phyloP scores from a whole-genome alignment of 2,329 filamentous ascomycete genomes.

The Dothiorella sarmentorum region DNA sequence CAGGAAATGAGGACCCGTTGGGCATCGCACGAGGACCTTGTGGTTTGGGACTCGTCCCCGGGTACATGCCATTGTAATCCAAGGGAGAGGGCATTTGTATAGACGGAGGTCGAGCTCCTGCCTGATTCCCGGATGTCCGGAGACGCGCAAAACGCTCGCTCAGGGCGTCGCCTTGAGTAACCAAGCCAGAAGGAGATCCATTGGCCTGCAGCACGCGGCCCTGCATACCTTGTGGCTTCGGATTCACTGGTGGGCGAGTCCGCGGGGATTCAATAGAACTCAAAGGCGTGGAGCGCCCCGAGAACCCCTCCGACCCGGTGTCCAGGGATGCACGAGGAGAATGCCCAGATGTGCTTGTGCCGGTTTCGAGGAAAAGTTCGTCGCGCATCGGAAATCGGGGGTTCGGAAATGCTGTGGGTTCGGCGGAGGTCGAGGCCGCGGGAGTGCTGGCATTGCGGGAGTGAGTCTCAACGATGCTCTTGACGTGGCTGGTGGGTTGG shows the following conservation, averaged over 20 bases:
- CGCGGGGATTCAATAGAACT: constrained; percentile 25
- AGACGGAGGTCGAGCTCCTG: constrained; percentile 22
- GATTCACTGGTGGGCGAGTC: constrained; percentile 45
- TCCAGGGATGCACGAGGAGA: constrained; percentile 20
- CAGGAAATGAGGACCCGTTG: constrained; percentile 27
- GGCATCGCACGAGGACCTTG: constrained; percentile 42
- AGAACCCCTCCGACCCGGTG: constrained; percentile 25
- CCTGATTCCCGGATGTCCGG: background rate
- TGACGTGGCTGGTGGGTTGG: constrained; percentile 20
- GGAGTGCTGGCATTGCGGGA: constrained; percentile 1
- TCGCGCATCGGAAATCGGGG: constrained; percentile 19
- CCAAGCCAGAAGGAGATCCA: background rate
- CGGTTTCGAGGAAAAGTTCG: constrained; percentile 20
- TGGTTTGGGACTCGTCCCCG: constrained; percentile 20
- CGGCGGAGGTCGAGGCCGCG: background rate
- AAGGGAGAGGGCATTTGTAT: constrained; percentile 42
- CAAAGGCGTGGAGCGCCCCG: constrained; percentile 25
- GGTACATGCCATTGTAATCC: constrained; percentile 28
- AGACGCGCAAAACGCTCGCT: constrained; percentile 39
- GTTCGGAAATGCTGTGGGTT: background rate
- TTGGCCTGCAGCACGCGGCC: background rate
- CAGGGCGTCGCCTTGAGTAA: constrained; percentile 27
- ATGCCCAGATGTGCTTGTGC: constrained; percentile 21
- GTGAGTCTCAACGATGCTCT: background rate
- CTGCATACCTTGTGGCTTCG: constrained; percentile 65